phyloP scores from a whole-genome alignment of 805 yeast genomes.

The Lachancea mirantina region DNA sequence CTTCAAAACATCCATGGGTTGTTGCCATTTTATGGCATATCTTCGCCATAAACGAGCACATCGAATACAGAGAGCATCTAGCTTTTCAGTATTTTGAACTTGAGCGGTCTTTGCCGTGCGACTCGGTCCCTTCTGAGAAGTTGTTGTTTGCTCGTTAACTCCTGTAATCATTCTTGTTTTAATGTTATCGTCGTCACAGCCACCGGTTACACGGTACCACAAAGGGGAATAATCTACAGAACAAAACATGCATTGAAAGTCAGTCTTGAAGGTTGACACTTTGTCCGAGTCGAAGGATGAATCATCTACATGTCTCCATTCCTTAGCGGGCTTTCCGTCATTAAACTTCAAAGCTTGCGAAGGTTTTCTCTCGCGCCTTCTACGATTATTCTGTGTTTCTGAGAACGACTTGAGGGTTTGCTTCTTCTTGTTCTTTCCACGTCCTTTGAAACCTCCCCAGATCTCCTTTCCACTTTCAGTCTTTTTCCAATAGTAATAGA shows the following conservation, averaged over 20 bases:
- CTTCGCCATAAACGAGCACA: slow-evolving; percentile 91
- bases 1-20: slow-evolving; percentile 58
- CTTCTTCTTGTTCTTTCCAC: slow-evolving; percentile 48
- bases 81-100: slow-evolving; percentile 20
- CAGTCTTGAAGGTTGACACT: slow-evolving; percentile 32
- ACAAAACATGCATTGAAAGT: slow-evolving; percentile 69
- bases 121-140: slow-evolving; percentile 11
- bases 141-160: slow-evolving; percentile 14
- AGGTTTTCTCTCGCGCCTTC: slow-evolving; percentile 6
- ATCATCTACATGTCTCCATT: slow-evolving; percentile 35
- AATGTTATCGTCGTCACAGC: slow-evolving; percentile 24
- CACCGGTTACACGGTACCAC: slow-evolving; percentile 32
- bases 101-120: slow-evolving; percentile 26
- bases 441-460: slow-evolving; percentile 77
- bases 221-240: slow-evolving; percentile 32
- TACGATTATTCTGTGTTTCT: slow-evolving; percentile 8
- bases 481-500: slow-evolving; percentile 88
- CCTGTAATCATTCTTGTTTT: slow-evolving; percentile 19
- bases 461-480: slow-evolving; percentile 64
- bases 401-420: slow-evolving; percentile 11
- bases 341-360: slow-evolving; percentile 1
- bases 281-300: slow-evolving; percentile 58
- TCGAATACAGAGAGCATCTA: slow-evolving; percentile 67
- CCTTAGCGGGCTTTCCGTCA: slow-evolving; percentile 16
- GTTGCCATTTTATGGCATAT: slow-evolving; percentile 82